Evolutionary conservation across 345 rosid genomes (phyloP).

Genomic region (Gossypium raimondii): DNA sequence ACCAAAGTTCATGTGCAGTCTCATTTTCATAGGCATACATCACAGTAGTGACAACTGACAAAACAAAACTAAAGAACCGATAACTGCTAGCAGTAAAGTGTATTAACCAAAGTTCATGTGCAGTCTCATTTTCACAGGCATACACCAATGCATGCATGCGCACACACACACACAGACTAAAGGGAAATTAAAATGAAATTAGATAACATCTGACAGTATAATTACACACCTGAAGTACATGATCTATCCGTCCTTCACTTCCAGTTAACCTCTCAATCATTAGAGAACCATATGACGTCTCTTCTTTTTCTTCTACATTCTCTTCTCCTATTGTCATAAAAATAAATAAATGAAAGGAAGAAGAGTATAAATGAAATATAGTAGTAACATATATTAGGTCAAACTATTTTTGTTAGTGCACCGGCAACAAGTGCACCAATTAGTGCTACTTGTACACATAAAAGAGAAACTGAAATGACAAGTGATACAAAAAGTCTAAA

Average conservation of each 20-base stretch:
- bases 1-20: conserved; percentile 3
- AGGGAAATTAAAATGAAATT: neutral
- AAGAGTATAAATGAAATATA: neutral
- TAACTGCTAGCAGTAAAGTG: neutral
- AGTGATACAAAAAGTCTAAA: neutral
- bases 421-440: neutral
- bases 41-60: neutral
- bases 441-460: neutral
- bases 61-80: neutral
- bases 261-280: conserved; percentile 88
- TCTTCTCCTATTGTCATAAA: conserved; percentile 42
- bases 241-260: conserved; percentile 78
- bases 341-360: conserved; percentile 4
- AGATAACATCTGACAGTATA: conserved; percentile 3
- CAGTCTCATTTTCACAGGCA: neutral
- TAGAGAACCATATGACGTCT: conserved; percentile 68
- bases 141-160: neutral
- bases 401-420: neutral
- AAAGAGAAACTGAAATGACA: neutral
- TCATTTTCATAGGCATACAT: neutral
- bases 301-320: conserved; percentile 43
- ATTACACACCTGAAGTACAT: conserved; percentile 77
- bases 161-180: neutral
- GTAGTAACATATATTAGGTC: conserved; percentile 3
- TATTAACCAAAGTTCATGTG: neutral